Evolutionary conservation across 129 eudicot genomes (phyloP).

Genomic region (Smallanthus sonchifolius): DNA sequence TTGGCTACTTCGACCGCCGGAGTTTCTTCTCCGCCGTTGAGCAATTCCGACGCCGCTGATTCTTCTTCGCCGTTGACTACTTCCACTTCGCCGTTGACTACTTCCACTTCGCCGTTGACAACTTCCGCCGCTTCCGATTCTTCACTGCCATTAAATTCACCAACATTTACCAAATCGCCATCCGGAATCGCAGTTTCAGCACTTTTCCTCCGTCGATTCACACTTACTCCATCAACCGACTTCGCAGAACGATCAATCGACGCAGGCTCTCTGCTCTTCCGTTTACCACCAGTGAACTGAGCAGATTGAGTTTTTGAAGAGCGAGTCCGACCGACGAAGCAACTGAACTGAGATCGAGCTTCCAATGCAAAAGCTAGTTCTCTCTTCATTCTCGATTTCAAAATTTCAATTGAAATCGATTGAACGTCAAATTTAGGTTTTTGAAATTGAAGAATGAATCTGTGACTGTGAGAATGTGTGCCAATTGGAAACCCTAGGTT

Average conservation of each 20-base stretch:
- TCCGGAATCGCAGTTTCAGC: conserved; percentile 28
- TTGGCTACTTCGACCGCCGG: conserved; percentile 2
- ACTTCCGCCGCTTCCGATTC: conserved; percentile 4
- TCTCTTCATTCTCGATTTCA: conserved; percentile 38
- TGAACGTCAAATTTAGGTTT: conserved; percentile 13
- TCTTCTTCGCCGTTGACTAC: conserved; percentile 9
- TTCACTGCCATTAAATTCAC: neutral
- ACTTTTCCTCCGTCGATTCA: conserved; percentile 44
- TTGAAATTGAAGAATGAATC: neutral
- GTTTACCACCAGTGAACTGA: neutral
- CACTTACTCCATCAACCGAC: conserved; percentile 25
- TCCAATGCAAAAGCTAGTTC: conserved; percentile 50
- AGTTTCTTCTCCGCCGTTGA: neutral
- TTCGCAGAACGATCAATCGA: neutral
- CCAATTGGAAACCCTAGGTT: conserved; percentile 1
- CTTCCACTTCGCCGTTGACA: neutral
- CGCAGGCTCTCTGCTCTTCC: neutral
- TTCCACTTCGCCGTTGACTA: neutral
- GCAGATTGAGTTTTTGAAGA: conserved; percentile 16
- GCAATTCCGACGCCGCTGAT: neutral
- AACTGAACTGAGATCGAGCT: conserved; percentile 36
- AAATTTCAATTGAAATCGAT: neutral
- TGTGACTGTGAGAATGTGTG: conserved; percentile 4
- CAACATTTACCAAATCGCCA: conserved; percentile 24
- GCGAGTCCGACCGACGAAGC: conserved; percentile 41